Percentiles rank a stretch among this genome's conserved stretches.
phyloP scores from a whole-genome alignment of 164 flowering plant species.

The Aristolochia contorta region DNA sequence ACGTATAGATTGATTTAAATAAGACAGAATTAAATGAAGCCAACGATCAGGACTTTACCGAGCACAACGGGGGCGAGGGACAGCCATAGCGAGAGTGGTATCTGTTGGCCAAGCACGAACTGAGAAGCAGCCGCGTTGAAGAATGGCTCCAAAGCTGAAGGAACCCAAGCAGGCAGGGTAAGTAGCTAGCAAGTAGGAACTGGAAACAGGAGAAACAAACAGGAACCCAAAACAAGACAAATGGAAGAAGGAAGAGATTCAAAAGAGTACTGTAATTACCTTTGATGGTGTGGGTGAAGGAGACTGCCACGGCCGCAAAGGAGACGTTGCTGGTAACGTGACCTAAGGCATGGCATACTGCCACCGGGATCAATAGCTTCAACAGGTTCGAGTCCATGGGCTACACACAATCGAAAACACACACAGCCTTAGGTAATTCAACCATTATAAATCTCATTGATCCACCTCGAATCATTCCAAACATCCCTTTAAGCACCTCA shows the following conservation, averaged over 20 bases:
- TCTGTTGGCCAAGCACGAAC: conserved; percentile 76
- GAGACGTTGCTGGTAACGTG: conserved; percentile 94
- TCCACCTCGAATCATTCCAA: too few species aligned
- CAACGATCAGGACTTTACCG: conserved; percentile 23
- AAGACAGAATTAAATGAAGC: too few species aligned
- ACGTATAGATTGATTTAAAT: too few species aligned
- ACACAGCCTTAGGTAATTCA: too few species aligned
- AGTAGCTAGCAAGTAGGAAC: background rate
- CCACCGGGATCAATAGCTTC: conserved; percentile 83
- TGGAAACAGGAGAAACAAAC: too few species aligned
- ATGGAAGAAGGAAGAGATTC: background rate
- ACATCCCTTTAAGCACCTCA: too few species aligned
- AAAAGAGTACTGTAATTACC: too few species aligned
- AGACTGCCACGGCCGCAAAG: conserved; percentile 93
- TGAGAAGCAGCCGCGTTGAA: conserved; percentile 98
- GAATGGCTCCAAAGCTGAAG: conserved; percentile 91
- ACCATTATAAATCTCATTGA: too few species aligned
- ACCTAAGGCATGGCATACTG: conserved; percentile 92
- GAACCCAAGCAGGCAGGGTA: background rate
- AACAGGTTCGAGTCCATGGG: conserved; percentile 77
- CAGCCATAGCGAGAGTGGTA: conserved; percentile 74
- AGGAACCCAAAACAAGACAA: background rate
- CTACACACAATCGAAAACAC: conserved; percentile 46
- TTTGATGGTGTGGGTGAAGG: conserved; percentile 91
- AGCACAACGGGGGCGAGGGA: conserved; percentile 85